These are phyloP conservation scores for Wickerhamomyces chaumierensis DNA, from an alignment of 805 yeast species.

Conservation along the genomic window DNA sequence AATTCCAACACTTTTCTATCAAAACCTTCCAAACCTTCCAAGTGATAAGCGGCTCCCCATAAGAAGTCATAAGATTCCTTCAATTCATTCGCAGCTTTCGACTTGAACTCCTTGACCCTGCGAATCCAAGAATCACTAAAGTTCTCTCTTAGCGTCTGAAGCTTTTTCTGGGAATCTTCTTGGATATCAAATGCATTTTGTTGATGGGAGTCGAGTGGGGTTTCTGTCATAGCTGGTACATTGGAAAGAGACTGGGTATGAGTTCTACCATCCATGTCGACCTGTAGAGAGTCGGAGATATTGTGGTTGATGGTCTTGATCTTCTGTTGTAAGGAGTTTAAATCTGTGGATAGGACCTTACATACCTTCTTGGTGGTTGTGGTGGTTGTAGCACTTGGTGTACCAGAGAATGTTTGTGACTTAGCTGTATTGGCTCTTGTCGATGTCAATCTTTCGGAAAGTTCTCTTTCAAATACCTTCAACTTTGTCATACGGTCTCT, in stretches of 20 bases:
- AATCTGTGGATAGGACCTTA: neutral
- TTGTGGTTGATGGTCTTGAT: slow-evolving; percentile 2
- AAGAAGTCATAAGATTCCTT: slow-evolving; percentile 27
- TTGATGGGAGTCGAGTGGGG: neutral
- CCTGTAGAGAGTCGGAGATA: too few species aligned
- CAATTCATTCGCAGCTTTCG: slow-evolving; percentile 28
- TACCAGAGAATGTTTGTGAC: neutral
- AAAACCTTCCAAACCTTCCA: slow-evolving; percentile 26
- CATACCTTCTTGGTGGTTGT: slow-evolving; percentile 3
- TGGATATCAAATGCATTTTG: neutral
- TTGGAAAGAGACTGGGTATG: slow-evolving; percentile 1
- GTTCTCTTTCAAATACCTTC: slow-evolving; percentile 26
- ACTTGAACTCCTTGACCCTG: slow-evolving; percentile 39
- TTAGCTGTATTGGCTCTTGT: slow-evolving; percentile 2
- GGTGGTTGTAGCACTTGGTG: neutral
- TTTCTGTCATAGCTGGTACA: neutral
- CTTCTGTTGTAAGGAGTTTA: neutral
- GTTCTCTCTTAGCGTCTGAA: slow-evolving; percentile 26
- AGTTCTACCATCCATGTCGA: too few species aligned
- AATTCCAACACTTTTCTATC: slow-evolving; percentile 37
- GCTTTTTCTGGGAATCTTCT: slow-evolving; percentile 2
- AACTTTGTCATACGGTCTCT: slow-evolving; percentile 42
- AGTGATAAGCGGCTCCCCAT: slow-evolving; percentile 27
- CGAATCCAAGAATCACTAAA: slow-evolving; percentile 63
- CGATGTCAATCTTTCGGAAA: slow-evolving; percentile 8